Evolutionary conservation across 768 basidiomycete genomes (phyloP).

Genomic region (Tricholoma bakamatsutake): DNA sequence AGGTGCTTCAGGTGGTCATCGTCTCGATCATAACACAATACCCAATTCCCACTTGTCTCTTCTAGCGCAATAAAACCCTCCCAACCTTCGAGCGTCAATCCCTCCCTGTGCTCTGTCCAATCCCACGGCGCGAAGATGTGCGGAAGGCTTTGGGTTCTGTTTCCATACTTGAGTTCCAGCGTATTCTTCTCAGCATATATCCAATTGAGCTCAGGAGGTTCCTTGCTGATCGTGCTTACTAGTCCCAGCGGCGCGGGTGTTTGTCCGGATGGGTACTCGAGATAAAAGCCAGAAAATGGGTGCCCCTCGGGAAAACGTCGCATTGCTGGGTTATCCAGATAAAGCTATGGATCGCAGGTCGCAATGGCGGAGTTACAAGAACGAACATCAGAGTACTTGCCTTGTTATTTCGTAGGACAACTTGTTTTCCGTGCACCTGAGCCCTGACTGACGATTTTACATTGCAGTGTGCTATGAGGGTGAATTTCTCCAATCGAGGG

Average conservation of each 20-base stretch:
- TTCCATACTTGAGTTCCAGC: conserved; percentile 23
- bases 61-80: conserved; percentile 24
- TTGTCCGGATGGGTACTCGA: conserved; percentile 22
- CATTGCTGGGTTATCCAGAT: conserved; percentile 20
- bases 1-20: conserved; percentile 18
- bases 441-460: conserved; percentile 5
- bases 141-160: conserved; percentile 21
- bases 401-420: conserved; percentile 22
- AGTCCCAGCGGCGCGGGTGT: conserved; percentile 19
- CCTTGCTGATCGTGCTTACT: conserved; percentile 24
- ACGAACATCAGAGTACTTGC: conserved; percentile 8
- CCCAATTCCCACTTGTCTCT: conserved; percentile 17
- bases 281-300: conserved; percentile 26
- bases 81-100: conserved; percentile 18
- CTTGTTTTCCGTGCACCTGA: conserved; percentile 18
- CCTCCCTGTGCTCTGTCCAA: conserved; percentile 22
- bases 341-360: conserved; percentile 14
- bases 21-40: conserved; percentile 18
- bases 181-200: conserved; percentile 23
- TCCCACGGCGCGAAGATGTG: conserved; percentile 26
- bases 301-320: conserved; percentile 22
- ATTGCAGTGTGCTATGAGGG: conserved; percentile 13
- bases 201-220: conserved; percentile 29
- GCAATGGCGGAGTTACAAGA: neutral
- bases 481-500: conserved; percentile 24